These are phyloP conservation scores for Hyaloscypha finlandica DNA, from an alignment of 495 filamentous ascomycete species.

Conservation along the genomic window DNA sequence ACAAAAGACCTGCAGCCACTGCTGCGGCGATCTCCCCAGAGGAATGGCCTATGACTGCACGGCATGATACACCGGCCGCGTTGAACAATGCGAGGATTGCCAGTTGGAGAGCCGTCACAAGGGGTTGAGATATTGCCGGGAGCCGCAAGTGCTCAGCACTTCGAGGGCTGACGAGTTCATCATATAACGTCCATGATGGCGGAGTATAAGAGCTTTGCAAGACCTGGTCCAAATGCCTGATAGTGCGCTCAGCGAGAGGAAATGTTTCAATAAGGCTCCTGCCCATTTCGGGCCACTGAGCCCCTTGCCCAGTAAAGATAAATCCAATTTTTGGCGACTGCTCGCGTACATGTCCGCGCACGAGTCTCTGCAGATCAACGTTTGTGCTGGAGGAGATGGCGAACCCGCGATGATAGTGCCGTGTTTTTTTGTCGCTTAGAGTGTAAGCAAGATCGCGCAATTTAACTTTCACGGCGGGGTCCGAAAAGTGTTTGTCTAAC, in stretches of 20 bases:
- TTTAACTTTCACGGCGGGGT: conserved; percentile 11
- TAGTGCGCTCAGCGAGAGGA: too few species aligned
- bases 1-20: conserved; percentile 44
- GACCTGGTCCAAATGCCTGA: too few species aligned
- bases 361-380: neutral
- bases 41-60: conserved; percentile 62
- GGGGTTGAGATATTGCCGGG: conserved; percentile 50
- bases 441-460: conserved; percentile 37
- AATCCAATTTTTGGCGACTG: neutral
- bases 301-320: conserved; percentile 24
- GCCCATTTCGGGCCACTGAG: neutral
- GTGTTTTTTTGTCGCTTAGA: conserved; percentile 29
- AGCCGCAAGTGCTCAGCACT: conserved; percentile 41
- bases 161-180: conserved; percentile 36
- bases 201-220: too few species aligned
- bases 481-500: conserved; percentile 21
- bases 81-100: conserved; percentile 54
- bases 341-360: neutral
- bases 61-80: conserved; percentile 54
- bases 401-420: conserved; percentile 31
- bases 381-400: conserved; percentile 5
- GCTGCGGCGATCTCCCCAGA: conserved; percentile 62
- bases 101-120: conserved; percentile 55
- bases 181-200: too few species aligned
- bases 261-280: neutral